phyloP scores from a whole-genome alignment of 2,329 filamentous ascomycete genomes.

The Massarina eburnea region DNA sequence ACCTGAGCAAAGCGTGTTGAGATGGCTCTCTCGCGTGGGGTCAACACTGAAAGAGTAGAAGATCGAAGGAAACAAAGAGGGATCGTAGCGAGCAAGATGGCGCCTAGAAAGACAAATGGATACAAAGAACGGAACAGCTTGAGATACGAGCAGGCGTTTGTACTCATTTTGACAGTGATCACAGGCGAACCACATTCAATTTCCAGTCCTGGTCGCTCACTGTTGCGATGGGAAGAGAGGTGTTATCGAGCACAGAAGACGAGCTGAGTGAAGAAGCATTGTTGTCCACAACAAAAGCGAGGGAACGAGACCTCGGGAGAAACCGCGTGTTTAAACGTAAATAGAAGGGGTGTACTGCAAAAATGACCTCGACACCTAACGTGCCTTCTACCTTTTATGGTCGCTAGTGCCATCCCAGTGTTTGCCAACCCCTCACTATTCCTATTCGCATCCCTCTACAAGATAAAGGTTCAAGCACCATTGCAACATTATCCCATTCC shows the following conservation, averaged over 20 bases:
- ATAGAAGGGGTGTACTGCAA: no score
- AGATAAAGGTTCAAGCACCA: no score
- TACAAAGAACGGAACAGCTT: neutral
- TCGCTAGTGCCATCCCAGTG: no score
- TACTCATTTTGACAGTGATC: neutral
- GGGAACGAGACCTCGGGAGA: no score
- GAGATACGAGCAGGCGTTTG: neutral
- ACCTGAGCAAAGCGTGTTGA: neutral
- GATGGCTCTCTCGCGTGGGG: neutral
- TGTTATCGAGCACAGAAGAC: neutral
- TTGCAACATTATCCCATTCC: no score
- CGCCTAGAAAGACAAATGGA: constrained; percentile 1
- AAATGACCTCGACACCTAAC: no score
- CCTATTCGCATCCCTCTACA: no score
- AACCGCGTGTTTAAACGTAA: no score
- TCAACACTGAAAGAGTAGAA: neutral
- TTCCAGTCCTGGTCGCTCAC: neutral
- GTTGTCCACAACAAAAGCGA: no score
- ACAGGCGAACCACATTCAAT: neutral
- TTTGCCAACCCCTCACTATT: no score
- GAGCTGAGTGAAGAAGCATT: neutral
- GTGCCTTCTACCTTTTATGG: no score
- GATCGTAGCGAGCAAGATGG: neutral
- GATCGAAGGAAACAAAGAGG: neutral
- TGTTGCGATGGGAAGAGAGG: neutral